These are phyloP conservation scores for Stephania cephalantha DNA, from an alignment of 164 flowering plant species.

Conservation along the genomic window DNA sequence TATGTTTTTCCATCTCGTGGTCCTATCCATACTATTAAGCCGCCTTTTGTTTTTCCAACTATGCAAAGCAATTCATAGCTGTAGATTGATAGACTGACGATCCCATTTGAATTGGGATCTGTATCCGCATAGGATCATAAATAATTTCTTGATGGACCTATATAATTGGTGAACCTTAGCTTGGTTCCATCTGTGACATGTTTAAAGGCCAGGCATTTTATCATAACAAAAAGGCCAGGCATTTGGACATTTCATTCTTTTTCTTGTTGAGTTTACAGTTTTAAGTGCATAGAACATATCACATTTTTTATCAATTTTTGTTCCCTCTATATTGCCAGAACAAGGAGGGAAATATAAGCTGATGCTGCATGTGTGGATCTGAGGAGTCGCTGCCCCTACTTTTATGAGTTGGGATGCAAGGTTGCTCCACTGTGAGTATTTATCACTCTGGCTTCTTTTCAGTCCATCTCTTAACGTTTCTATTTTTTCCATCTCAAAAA, in stretches of 20 bases:
- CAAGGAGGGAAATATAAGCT: slow-evolving; percentile 86
- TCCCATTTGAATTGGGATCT: not conserved
- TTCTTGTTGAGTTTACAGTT: not conserved
- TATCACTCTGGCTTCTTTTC: not conserved
- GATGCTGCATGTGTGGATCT: slow-evolving; percentile 87
- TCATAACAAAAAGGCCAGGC: too few species aligned
- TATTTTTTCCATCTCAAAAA: not conserved
- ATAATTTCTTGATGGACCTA: not conserved
- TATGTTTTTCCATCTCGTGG: not conserved
- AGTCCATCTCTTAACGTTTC: not conserved
- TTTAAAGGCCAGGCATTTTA: not conserved
- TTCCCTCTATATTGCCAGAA: slow-evolving; percentile 35
- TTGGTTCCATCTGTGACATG: not conserved
- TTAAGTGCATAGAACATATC: not conserved
- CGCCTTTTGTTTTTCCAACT: not conserved
- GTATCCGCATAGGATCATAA: not conserved
- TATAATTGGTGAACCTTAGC: not conserved
- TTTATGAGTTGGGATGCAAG: slow-evolving; percentile 91
- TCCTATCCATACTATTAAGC: not conserved
- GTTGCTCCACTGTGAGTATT: slow-evolving; percentile 69
- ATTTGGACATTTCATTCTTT: not conserved
- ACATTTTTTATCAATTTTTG: not conserved
- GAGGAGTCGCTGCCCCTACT: slow-evolving; percentile 61
- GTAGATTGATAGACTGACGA: not conserved
- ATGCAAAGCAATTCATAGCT: not conserved